A percentile compares a stretch with the other conserved stretches of the same genome.
Conservation (phyloP, 352 stramenopile genomes). For the Phytopythium mirpurense region DNA sequence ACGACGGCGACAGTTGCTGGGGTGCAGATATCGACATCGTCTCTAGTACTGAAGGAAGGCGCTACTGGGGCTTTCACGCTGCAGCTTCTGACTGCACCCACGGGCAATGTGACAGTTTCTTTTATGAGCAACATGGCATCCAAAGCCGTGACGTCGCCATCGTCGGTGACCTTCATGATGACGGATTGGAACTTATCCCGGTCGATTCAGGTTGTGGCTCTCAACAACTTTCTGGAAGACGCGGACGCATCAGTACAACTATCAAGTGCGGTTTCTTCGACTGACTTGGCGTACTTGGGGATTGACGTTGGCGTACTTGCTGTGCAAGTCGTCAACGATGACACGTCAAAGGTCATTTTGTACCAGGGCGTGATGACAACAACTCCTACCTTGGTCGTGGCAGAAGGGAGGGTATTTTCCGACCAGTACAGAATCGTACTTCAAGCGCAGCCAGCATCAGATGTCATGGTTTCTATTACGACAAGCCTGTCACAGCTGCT, state of each 20-base stretch:
- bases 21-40: conserved; percentile 30
- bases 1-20: conserved; percentile 27
- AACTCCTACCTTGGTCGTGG: conserved; percentile 33
- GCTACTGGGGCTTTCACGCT: conserved; percentile 14
- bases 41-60: conserved; percentile 41
- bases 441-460: conserved; percentile 30
- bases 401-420: conserved; percentile 37
- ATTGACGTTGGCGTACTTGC: conserved; percentile 15
- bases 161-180: conserved; percentile 20
- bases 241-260: conserved; percentile 20
- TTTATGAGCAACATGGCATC: conserved; percentile 22
- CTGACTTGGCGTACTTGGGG: conserved; percentile 27
- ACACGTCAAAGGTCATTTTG: conserved; percentile 33
- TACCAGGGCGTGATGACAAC: conserved; percentile 37
- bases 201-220: conserved; percentile 27
- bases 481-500: conserved; percentile 34
- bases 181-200: conserved; percentile 29
- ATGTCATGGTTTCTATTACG: conserved; percentile 26
- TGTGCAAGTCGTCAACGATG: conserved; percentile 51
- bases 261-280: conserved; percentile 19
- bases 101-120: conserved; percentile 22
- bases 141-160: conserved; percentile 24
- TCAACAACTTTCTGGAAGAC: conserved; percentile 58
- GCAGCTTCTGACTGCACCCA: conserved; percentile 35
- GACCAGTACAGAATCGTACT: conserved; percentile 48